These are phyloP conservation scores for Asparagopsis taxiformis DNA, from an alignment of 31 red algal species.

Conservation along the genomic window DNA sequence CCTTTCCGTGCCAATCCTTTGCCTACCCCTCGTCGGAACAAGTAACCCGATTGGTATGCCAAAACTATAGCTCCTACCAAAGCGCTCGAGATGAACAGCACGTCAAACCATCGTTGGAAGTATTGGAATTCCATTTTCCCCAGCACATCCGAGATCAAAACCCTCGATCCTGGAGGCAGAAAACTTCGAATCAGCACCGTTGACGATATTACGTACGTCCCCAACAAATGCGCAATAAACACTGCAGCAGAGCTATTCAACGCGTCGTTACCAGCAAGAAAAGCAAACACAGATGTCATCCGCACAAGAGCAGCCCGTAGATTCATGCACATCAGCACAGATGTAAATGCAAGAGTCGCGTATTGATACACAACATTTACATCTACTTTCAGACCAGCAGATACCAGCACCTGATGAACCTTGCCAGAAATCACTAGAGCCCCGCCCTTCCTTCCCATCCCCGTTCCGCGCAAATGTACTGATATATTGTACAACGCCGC, in stretches of 20 bases:
- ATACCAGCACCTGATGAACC: conserved; percentile 42
- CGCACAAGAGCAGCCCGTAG: conserved; percentile 58
- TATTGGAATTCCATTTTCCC: conserved; percentile 66
- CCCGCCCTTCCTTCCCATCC: conserved; percentile 26
- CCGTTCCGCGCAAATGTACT: conserved; percentile 27
- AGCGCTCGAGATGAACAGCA: conserved; percentile 57
- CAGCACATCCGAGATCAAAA: conserved; percentile 48
- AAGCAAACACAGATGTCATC: conserved; percentile 60
- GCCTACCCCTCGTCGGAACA: conserved; percentile 7
- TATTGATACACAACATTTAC: conserved; percentile 62
- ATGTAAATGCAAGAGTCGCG: conserved; percentile 67
- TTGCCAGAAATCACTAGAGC: conserved; percentile 32
- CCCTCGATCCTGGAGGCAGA: conserved; percentile 46
- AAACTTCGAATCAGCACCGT: conserved; percentile 56
- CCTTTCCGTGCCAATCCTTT: conserved; percentile 7
- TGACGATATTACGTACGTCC: conserved; percentile 65
- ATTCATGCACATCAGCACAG: conserved; percentile 54
- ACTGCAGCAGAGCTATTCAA: conserved; percentile 65
- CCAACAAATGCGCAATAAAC: conserved; percentile 66
- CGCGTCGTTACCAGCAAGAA: conserved; percentile 48
- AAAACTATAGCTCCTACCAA: conserved; percentile 46
- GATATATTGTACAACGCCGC: conserved; percentile 52
- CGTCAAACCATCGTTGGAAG: conserved; percentile 70
- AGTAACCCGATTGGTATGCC: conserved; percentile 43
- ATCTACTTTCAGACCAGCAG: conserved; percentile 49